These are phyloP conservation scores for Scheffersomyces segobiensis DNA, from an alignment of 1,139 yeast species.

Conservation along the genomic window DNA sequence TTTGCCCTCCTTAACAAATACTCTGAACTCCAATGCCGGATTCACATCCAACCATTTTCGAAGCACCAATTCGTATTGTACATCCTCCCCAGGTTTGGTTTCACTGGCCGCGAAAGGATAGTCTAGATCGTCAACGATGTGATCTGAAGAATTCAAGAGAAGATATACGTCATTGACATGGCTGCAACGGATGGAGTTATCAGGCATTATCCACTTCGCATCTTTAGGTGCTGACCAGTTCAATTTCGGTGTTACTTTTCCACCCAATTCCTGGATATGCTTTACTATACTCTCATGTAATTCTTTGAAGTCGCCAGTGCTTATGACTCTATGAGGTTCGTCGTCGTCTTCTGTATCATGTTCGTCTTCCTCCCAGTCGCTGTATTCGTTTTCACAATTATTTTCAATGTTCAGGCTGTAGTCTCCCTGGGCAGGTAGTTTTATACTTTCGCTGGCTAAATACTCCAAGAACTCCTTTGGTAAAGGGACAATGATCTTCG, in stretches of 20 bases:
- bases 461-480: slow-evolving; percentile 71
- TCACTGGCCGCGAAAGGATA: slow-evolving; percentile 50
- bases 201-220: slow-evolving; percentile 86
- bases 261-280: slow-evolving; percentile 43
- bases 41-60: slow-evolving; percentile 80
- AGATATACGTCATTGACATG: slow-evolving; percentile 74
- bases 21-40: slow-evolving; percentile 89
- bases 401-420: slow-evolving; percentile 29
- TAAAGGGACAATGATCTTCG: slow-evolving; percentile 61
- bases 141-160: slow-evolving; percentile 82
- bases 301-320: slow-evolving; percentile 52
- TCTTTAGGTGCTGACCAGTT: slow-evolving; percentile 98
- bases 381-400: slow-evolving; percentile 63
- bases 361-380: slow-evolving; percentile 64
- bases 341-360: slow-evolving; percentile 28
- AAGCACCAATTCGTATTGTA: slow-evolving; percentile 64
- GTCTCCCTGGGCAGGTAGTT: slow-evolving; percentile 53
- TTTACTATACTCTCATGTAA: slow-evolving; percentile 55
- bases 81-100: slow-evolving; percentile 11
- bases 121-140: slow-evolving; percentile 79
- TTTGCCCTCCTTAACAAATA: slow-evolving; percentile 64
- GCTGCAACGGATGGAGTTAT: slow-evolving; percentile 71
- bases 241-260: slow-evolving; percentile 78
- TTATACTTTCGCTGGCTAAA: slow-evolving; percentile 74
- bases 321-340: slow-evolving; percentile 28